Evolutionary conservation across 257 asterid species (phyloP).

Genomic region (Anisodus tanguticus): DNA sequence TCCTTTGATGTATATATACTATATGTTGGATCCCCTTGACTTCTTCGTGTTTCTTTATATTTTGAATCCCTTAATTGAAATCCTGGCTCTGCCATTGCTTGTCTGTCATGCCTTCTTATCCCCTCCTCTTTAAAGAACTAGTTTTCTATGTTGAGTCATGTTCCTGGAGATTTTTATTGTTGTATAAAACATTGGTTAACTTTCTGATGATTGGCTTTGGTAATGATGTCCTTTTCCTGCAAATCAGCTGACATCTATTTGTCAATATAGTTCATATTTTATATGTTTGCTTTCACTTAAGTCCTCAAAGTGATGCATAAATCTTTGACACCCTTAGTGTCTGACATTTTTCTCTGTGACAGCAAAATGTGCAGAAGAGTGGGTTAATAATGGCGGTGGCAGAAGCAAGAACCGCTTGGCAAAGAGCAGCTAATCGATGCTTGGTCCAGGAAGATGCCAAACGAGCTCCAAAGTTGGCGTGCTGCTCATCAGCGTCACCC

Average conservation of each 20-base stretch:
- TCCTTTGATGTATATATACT: too few relatives aligned
- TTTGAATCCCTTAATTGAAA: too few relatives aligned
- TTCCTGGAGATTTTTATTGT: not conserved
- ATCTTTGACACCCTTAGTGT: not conserved
- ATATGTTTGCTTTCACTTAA: not conserved
- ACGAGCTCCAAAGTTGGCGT: constrained; percentile 90
- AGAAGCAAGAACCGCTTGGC: constrained; percentile 89
- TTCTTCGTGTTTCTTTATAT: too few relatives aligned
- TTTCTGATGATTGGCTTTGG: not conserved
- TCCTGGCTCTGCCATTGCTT: too few relatives aligned
- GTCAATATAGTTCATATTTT: not conserved
- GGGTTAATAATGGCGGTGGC: constrained; percentile 70
- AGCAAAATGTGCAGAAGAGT: constrained; percentile 41
- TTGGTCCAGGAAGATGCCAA: constrained; percentile 93
- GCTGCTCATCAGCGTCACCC: constrained; percentile 63
- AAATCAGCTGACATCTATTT: constrained; percentile 9
- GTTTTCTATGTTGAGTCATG: not conserved
- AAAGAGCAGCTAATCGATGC: constrained; percentile 83
- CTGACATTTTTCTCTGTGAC: not conserved
- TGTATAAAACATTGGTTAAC: not conserved
- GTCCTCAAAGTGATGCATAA: not conserved
- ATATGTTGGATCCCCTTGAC: too few relatives aligned
- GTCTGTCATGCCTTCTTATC: not conserved
- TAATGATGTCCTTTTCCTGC: not conserved
- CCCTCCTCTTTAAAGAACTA: not conserved